Base-by-base conservation (phyloP, 495 filamentous ascomycete genomes). In the Bryoglossum gracile region DNA sequence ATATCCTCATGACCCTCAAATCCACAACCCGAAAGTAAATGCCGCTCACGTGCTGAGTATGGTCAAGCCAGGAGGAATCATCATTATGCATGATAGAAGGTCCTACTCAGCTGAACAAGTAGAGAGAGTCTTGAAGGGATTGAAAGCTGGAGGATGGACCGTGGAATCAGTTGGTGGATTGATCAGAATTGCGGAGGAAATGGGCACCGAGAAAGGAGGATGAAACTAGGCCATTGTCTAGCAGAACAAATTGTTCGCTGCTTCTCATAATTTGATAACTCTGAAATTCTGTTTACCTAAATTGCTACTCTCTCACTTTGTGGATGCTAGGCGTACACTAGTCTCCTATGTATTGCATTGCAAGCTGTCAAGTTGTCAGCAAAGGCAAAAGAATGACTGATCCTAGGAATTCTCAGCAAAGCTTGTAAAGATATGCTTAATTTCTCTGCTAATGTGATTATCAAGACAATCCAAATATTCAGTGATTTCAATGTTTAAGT, bases 1-100 rank as follows among this genome's bases (percentile, higher is more conserved):
- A 24, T 94, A 90, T 63, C 88, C 88, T 11, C 87, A 94, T 65
- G 88, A 94, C 65, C 76, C 88, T 38, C 86, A 90, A 68, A 78
- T 94, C 26, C 64, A 65, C 17, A 82, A 71, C 57, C 66, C 73
- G 60, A 70, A 70, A 53, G 44, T 90, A 45, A 94, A 94, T 69
- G 81, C 84, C n/a, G 70, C 68, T 43, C 87, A 92, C 70, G 73
- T 94, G 3, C 59, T 91, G 56, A 86, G 83, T 60, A 87, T 88
- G 82, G 63, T 87, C 22, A 62, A 71, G 36, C 81, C 84, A 0
- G 88, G 88, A 0, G 83, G 79, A 35, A 79, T 94, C 34, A 81
- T 94, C 34, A 78, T 94, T 18, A 86, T 84, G 56, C 88, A 94
- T 67, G 88, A 94, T 70, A 61, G 87, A 55, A 74, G 87, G 60